Evolutionary conservation across 2,329 filamentous ascomycete genomes (phyloP), one percentile per base, ranked within the genome.

Genomic region (Ophiostoma novo-ulmi): DNA sequence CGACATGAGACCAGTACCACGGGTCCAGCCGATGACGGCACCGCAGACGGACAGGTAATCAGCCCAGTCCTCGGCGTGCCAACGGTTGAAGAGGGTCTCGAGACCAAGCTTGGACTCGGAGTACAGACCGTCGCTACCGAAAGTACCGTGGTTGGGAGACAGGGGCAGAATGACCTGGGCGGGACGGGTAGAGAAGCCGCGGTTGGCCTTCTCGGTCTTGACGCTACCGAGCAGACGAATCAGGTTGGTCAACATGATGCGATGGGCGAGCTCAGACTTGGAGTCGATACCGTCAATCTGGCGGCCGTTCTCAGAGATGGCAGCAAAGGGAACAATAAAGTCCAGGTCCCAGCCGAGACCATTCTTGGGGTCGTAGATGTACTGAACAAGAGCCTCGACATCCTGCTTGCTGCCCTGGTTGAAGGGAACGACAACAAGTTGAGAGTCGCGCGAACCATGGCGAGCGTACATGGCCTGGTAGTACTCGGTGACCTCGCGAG

Each of bases 331-430:
- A 74, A 99, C 88, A 73, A 99, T 90, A 79, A 90, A 97, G 82
- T 99, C 95, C 52, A 99, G 87, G 81, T 99, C 95, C 95, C 96
- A 99, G 74, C 95, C 95, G 11, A 99, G 90, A 74, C 96, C 96
- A 78, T 90, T 94, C 89, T 98, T 99, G 74, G 91, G 81, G 78
- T 98, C 94, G 79, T 97, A 99, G 78, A 99, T 96, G 84, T 98
- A 99, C 73, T 97, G 87, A 69, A 99, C 85, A 8, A 99, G 86
- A 66, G 93, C 93, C 80, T 98, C 93, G 48, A 97, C 92, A 79
- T 99, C 95, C 80, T 98, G 94, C 83, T 97, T 96, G 84, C 94
- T 98, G 74, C 94, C 95, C 80, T 97, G 94, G 81, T 99, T 99
- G 88, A 99, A 99, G 68, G 96, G 95, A 70, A 98, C 96, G 70